Percentiles rank a stretch among this genome's conserved stretches.
Evolutionary conservation across 1,139 yeast species (phyloP).

Genomic region (Yamadazyma oceani): DNA sequence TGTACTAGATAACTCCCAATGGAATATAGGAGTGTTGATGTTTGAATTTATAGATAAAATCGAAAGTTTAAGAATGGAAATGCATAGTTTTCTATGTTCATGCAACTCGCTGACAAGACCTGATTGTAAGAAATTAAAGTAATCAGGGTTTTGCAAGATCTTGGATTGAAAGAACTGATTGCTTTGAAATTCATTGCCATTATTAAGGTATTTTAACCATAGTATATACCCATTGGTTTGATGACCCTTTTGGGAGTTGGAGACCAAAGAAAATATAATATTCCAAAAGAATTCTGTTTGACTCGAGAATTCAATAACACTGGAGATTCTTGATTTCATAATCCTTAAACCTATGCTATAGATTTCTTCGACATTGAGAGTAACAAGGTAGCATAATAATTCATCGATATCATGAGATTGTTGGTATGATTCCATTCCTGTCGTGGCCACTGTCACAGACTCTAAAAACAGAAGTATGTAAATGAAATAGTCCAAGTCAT

Average conservation of each 20-base stretch:
- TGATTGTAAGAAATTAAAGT: constrained; percentile 61
- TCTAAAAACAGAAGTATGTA: constrained; percentile 15
- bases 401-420: constrained; percentile 8
- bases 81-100: constrained; percentile 70
- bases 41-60: constrained; percentile 45
- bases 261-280: constrained; percentile 36
- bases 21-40: constrained; percentile 43
- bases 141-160: constrained; percentile 34
- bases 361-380: constrained; percentile 27
- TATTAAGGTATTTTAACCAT: constrained; percentile 54
- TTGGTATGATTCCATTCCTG: no score
- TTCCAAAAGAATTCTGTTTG: constrained; percentile 42
- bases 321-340: constrained; percentile 50
- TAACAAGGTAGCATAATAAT: constrained; percentile 12
- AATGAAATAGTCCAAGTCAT: constrained; percentile 11
- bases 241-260: constrained; percentile 29
- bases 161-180: constrained; percentile 30
- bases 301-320: constrained; percentile 24
- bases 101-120: constrained; percentile 60
- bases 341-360: constrained; percentile 35
- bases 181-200: constrained; percentile 12
- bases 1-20: constrained; percentile 41
- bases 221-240: constrained; percentile 48
- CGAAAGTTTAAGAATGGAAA: constrained; percentile 66
- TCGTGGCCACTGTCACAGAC: constrained; percentile 8